Evolutionary conservation across 768 basidiomycete species (phyloP), one percentile per base, ranked within the genome.

Genomic region (Peribolospora baueri): DNA sequence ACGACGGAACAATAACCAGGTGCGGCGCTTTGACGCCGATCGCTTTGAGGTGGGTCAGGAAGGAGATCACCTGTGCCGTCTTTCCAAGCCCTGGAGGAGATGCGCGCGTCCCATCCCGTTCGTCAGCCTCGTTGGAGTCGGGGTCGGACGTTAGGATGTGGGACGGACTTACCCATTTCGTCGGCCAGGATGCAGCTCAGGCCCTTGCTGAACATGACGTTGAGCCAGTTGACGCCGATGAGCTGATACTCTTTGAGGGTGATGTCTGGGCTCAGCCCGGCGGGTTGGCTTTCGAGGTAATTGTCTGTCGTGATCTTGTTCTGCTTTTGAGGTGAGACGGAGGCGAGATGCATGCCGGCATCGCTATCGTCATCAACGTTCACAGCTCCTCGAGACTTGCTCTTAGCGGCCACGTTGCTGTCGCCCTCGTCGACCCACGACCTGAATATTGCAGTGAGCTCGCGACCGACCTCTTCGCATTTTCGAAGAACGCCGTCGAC

Each of bases 11-110:
- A 61, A 97, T 78, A 52, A 98, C 74, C 39, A 97, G 77, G 69
- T 95, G 87, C 10, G 90, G 88, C 0, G 88, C 91, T 54, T 72
- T 73, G 53, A 73, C 74, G 13, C 81, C 82, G 51, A 71, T 74
- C 62, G 86, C 83, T 65, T 83, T 84, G 52, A 97, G 73, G 62
- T 83, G 75, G 3, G 90, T 84, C 58, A 97, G 76, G 71, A 98
- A 93, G 54, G 88, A 83, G 66, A 98, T 98, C 54, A 98, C 93
- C 70, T 98, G 93, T 45, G 91, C 83, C 2, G 93, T 98, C 73
- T 98, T 98, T 38, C 93, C 93, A 59, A 98, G 79, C 63, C 91
- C 91, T 93, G 54, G 5, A 11, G n/a, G 25, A 25, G 25, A 25
- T 25, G 25, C 25, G 25, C 25, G 25, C 25, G 25, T 25, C 25